Conservation (phyloP, 805 yeast genomes). For the Teunomyces panamensis region DNA sequence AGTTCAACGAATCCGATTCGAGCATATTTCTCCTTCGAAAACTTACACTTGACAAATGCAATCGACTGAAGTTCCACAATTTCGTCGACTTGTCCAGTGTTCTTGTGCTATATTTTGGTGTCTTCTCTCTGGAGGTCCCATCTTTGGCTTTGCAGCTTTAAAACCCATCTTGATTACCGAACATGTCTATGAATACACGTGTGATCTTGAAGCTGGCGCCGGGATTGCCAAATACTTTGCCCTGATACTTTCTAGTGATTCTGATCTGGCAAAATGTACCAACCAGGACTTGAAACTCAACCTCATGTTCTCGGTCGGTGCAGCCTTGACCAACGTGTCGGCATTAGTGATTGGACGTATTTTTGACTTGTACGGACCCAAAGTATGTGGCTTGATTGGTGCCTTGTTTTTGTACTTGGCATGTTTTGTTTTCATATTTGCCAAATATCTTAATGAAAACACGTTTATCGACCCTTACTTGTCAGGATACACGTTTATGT, state of each 20-base stretch:
- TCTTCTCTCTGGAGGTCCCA: slow-evolving; percentile 85
- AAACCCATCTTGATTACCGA: slow-evolving; percentile 78
- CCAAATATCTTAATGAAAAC: slow-evolving; percentile 20
- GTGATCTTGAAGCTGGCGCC: slow-evolving; percentile 34
- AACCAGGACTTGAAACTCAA: slow-evolving; percentile 54
- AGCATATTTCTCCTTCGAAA: no score
- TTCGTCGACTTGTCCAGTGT: slow-evolving; percentile 23
- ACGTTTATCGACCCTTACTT: slow-evolving; percentile 48
- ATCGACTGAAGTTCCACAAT: slow-evolving; percentile 11
- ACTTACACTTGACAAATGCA: neutral
- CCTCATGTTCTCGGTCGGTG: slow-evolving; percentile 58
- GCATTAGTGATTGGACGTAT: slow-evolving; percentile 50
- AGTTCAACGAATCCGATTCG: no score
- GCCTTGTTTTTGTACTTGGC: slow-evolving; percentile 46
- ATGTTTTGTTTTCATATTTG: slow-evolving; percentile 44
- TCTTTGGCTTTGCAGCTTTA: slow-evolving; percentile 93
- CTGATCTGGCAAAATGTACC: slow-evolving; percentile 42
- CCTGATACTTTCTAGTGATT: neutral
- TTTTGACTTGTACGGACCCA: slow-evolving; percentile 51
- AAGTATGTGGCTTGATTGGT: slow-evolving; percentile 52
- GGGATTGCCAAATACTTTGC: slow-evolving; percentile 1
- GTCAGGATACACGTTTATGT: slow-evolving; percentile 50
- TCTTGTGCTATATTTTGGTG: slow-evolving; percentile 83
- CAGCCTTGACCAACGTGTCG: slow-evolving; percentile 53
- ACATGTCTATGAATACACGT: slow-evolving; percentile 67